Evolutionary conservation across 805 yeast species (phyloP).

Genomic region (Kluyveromyces nonfermentans): DNA sequence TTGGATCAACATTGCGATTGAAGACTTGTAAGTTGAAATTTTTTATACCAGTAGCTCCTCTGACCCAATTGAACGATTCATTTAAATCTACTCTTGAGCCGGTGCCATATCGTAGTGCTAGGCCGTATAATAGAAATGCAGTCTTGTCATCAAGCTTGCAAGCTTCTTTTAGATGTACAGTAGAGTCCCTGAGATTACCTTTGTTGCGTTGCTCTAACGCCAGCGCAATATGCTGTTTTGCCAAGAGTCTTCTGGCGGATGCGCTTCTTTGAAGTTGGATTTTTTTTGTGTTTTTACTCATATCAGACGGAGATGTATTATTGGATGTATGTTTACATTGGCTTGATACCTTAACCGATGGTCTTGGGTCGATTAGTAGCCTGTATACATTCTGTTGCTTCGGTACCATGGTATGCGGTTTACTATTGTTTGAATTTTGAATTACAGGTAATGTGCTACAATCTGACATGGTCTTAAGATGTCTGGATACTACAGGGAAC

Average conservation of each 20-base stretch:
- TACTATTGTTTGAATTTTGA: background rate
- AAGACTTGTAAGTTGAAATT: conserved; percentile 18
- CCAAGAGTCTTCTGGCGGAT: background rate
- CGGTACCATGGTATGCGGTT: background rate
- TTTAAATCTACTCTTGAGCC: conserved; percentile 51
- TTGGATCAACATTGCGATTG: conserved; percentile 27
- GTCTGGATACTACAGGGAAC: too few species aligned
- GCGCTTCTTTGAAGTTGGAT: background rate
- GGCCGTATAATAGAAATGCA: conserved; percentile 62
- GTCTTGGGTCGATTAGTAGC: conserved; percentile 2
- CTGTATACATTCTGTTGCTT: background rate
- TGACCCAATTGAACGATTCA: conserved; percentile 52
- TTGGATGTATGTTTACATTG: background rate
- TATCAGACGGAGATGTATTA: background rate
- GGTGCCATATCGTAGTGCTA: conserved; percentile 58
- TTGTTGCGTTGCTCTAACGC: conserved; percentile 44
- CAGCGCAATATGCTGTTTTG: conserved; percentile 4
- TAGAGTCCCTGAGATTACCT: conserved; percentile 58
- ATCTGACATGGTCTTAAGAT: background rate
- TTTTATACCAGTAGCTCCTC: conserved; percentile 39
- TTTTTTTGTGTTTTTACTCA: too few species aligned
- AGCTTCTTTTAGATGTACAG: conserved; percentile 57
- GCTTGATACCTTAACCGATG: background rate
- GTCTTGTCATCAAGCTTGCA: conserved; percentile 52
- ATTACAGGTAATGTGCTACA: background rate